phyloP scores from a whole-genome alignment of 352 stramenopile genomes.

The Phytophthora podocarpi region DNA sequence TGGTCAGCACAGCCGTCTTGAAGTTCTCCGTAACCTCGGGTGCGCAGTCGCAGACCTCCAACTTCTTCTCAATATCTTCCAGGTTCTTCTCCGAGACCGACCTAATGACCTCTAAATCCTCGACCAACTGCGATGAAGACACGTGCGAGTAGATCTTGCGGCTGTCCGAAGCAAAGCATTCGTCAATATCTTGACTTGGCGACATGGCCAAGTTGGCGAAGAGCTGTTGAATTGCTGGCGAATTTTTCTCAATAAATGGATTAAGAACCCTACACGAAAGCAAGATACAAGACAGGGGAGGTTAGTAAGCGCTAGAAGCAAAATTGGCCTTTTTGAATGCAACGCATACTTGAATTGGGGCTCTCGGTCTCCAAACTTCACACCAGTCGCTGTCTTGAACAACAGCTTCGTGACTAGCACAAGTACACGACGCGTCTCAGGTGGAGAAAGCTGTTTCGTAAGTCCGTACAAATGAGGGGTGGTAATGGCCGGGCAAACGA shows the following conservation, averaged over 20 bases:
- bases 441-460: conserved; percentile 65
- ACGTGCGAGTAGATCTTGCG: conserved; percentile 76
- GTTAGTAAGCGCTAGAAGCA: background rate
- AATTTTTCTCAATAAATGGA: conserved; percentile 88
- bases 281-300: background rate
- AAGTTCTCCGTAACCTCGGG: conserved; percentile 56
- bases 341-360: conserved; percentile 73
- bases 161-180: conserved; percentile 77
- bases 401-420: conserved; percentile 89
- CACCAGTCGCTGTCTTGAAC: conserved; percentile 88
- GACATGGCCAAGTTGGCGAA: conserved; percentile 75
- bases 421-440: conserved; percentile 81
- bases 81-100: conserved; percentile 77
- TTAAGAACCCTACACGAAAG: conserved; percentile 69
- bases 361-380: conserved; percentile 87
- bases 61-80: conserved; percentile 69
- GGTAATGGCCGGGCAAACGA: conserved; percentile 89
- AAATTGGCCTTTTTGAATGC: background rate
- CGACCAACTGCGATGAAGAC: conserved; percentile 52
- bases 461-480: conserved; percentile 87
- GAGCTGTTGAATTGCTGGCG: conserved; percentile 72
- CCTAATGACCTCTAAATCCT: conserved; percentile 70
- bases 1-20: conserved; percentile 50
- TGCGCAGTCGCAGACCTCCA: conserved; percentile 48
- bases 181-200: conserved; percentile 68